These are phyloP conservation scores for Eleusine coracana DNA, from an alignment of 176 grass and related monocot species.

Conservation along the genomic window DNA sequence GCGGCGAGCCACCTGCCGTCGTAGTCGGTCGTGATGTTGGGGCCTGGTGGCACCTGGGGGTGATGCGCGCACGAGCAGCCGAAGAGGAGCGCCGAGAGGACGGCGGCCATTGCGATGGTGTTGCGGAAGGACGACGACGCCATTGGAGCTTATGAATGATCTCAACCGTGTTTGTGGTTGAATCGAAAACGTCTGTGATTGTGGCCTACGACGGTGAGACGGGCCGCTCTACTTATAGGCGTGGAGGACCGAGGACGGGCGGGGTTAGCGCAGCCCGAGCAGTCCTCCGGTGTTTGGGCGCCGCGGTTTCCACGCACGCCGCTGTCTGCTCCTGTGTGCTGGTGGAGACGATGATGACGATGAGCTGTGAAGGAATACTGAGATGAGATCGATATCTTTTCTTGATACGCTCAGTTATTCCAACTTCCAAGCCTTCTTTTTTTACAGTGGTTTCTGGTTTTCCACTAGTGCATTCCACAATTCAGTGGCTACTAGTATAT, in stretches of 20 bases:
- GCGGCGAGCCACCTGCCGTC: slow-evolving; percentile 37
- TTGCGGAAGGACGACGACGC: not conserved
- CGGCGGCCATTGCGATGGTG: not conserved
- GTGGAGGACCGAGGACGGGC: not conserved
- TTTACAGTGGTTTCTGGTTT: too few species aligned
- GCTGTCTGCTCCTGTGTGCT: not conserved
- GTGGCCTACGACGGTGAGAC: not conserved
- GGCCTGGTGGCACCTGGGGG: slow-evolving; percentile 39
- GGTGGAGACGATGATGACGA: too few species aligned
- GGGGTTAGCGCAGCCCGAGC: not conserved
- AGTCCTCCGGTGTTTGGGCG: not conserved
- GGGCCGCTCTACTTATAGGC: not conserved
- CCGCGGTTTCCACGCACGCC: not conserved
- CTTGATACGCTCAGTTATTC: too few species aligned
- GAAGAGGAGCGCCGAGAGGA: slow-evolving; percentile 30
- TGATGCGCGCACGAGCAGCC: slow-evolving; percentile 28
- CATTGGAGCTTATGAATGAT: slow-evolving; percentile 9
- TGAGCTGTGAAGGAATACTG: too few species aligned
- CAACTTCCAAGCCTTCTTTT: too few species aligned
- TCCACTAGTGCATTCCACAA: too few species aligned
- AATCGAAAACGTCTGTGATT: not conserved
- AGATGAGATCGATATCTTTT: too few species aligned
- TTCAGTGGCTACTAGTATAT: not conserved
- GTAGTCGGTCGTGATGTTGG: slow-evolving; percentile 45
- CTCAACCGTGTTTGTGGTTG: not conserved